Percentiles rank a stretch among this genome's conserved stretches.
Conservation (phyloP, 495 filamentous ascomycete species). For the Aspergillus incahuasiensis region DNA sequence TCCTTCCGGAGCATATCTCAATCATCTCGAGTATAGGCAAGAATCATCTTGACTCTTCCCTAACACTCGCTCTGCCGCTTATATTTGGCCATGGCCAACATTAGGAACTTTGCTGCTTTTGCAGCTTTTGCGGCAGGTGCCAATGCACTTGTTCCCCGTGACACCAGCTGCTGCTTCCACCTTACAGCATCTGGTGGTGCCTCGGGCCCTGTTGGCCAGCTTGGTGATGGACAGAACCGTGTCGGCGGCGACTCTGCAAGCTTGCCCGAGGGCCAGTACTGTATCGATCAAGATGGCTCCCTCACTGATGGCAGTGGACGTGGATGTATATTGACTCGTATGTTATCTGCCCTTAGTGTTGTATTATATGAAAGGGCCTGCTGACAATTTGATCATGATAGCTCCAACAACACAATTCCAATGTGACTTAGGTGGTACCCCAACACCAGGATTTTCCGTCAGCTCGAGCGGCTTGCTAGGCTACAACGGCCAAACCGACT, state of each 20-base stretch:
- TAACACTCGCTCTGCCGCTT: neutral
- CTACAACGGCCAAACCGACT: constrained; percentile 39
- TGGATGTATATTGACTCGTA: constrained; percentile 56
- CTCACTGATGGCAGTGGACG: constrained; percentile 50
- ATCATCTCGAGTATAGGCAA: constrained; percentile 31
- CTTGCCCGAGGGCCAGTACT: constrained; percentile 36
- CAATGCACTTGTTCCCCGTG: constrained; percentile 37
- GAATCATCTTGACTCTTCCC: constrained; percentile 4
- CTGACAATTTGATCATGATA: constrained; percentile 21
- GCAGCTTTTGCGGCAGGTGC: constrained; percentile 36
- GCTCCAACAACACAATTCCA: constrained; percentile 58
- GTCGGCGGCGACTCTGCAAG: constrained; percentile 33
- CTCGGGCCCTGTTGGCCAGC: constrained; percentile 48
- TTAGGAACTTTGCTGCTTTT: constrained; percentile 34
- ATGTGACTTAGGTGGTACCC: constrained; percentile 52
- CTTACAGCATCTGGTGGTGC: constrained; percentile 42
- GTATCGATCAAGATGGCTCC: constrained; percentile 42
- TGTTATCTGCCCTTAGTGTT: neutral
- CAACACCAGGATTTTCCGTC: constrained; percentile 45
- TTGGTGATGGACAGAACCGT: constrained; percentile 52
- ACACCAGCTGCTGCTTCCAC: constrained; percentile 47
- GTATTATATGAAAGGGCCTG: no score
- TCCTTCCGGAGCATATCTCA: constrained; percentile 65
- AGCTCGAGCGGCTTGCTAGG: constrained; percentile 43
- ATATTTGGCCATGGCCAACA: constrained; percentile 17